Conservation (phyloP, 2,329 filamentous ascomycete species). For the Helicocarpus griseus region DNA sequence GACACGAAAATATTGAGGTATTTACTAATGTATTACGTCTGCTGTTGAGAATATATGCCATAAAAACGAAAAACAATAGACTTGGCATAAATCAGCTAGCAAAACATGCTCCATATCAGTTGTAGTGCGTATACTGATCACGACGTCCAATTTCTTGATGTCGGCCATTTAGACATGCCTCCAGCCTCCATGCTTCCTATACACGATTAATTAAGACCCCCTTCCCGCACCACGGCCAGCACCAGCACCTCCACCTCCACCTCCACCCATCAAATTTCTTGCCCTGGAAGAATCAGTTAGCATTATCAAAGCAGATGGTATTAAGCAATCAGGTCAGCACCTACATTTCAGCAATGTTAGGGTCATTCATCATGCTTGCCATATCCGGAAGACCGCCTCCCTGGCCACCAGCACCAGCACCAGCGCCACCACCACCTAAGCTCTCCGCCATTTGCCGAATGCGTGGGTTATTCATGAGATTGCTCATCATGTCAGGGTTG, state of each 20-base stretch:
- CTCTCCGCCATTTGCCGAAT: conserved; percentile 77
- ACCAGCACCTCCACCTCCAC: too few species aligned
- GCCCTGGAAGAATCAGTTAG: conserved; percentile 38
- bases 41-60: not conserved
- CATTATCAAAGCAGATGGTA: not conserved
- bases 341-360: conserved; percentile 86
- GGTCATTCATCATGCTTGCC: conserved; percentile 78
- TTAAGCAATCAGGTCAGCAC: conserved; percentile 27
- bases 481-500: conserved; percentile 85
- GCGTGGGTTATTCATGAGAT: conserved; percentile 88
- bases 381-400: conserved; percentile 88
- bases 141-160: too few species aligned
- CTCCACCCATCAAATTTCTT: conserved; percentile 57
- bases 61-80: not conserved
- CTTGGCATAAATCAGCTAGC: not conserved
- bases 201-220: conserved; percentile 3
- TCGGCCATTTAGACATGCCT: too few species aligned
- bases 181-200: too few species aligned
- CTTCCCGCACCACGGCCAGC: conserved; percentile 29
- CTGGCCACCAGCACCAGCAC: conserved; percentile 24
- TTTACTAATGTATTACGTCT: not conserved
- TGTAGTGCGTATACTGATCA: too few species aligned
- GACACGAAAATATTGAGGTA: not conserved
- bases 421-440: conserved; percentile 41
- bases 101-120: not conserved